phyloP scores from a whole-genome alignment of 148 eudicot species.

The Rheum nobile region DNA sequence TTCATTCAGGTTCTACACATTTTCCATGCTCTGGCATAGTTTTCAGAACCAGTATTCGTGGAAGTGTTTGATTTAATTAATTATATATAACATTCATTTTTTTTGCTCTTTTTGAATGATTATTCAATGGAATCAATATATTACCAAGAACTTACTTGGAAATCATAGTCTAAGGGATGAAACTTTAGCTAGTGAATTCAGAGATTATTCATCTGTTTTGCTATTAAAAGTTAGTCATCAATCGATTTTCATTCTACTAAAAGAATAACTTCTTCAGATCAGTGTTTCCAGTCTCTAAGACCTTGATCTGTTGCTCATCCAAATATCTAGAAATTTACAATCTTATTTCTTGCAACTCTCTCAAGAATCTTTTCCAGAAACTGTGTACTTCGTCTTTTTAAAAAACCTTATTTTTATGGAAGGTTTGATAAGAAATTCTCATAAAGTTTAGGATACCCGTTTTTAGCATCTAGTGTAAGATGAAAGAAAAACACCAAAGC shows the following conservation, averaged over 20 bases:
- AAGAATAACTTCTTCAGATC: background rate
- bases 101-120: background rate
- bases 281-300: background rate
- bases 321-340: background rate
- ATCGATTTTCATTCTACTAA: background rate
- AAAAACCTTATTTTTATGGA: background rate
- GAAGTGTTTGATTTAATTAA: background rate
- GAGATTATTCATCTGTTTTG: background rate
- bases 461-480: background rate
- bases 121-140: background rate
- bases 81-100: background rate
- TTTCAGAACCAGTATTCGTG: background rate
- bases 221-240: background rate
- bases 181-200: background rate
- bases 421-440: background rate
- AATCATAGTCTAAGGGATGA: background rate
- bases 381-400: background rate
- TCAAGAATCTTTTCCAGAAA: background rate
- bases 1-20: conserved; percentile 44
- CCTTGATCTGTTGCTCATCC: background rate
- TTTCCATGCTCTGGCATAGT: background rate
- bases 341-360: background rate
- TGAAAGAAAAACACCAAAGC: background rate
- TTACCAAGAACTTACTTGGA: background rate
- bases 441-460: background rate